phyloP scores from a whole-genome alignment of 345 rosid genomes.

The Reutealis trisperma region DNA sequence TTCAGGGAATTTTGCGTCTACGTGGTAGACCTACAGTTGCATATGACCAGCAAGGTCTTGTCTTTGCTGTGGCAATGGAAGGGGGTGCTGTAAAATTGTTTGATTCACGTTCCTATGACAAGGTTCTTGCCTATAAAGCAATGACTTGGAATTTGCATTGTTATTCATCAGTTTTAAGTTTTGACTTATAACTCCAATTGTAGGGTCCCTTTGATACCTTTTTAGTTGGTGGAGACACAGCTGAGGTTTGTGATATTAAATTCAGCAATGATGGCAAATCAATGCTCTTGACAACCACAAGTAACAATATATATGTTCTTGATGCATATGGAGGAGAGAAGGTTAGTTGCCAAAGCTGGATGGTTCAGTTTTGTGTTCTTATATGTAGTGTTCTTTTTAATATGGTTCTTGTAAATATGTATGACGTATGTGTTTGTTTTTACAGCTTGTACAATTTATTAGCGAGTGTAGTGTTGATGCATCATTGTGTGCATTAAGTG shows the following conservation, averaged over 20 bases:
- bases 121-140: conserved; percentile 46
- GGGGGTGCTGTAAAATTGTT: conserved; percentile 96
- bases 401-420: neutral
- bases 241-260: conserved; percentile 94
- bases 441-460: neutral
- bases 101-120: conserved; percentile 92
- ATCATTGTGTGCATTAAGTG: conserved; percentile 7
- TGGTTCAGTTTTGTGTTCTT: neutral
- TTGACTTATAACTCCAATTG: conserved; percentile 25
- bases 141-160: neutral
- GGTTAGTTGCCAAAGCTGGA: conserved; percentile 44
- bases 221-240: conserved; percentile 95
- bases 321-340: conserved; percentile 97
- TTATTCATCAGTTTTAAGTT: conserved; percentile 7
- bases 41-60: conserved; percentile 97
- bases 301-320: conserved; percentile 78
- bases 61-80: conserved; percentile 99
- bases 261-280: conserved; percentile 98
- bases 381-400: neutral
- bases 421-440: neutral
- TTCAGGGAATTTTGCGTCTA: conserved; percentile 83
- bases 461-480: neutral
- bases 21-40: conserved; percentile 99
- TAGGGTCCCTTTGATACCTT: conserved; percentile 98
- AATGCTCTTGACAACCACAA: conserved; percentile 89